phyloP scores from a whole-genome alignment of 805 yeast genomes.

The Cyberlindnera euphorbiiphila region DNA sequence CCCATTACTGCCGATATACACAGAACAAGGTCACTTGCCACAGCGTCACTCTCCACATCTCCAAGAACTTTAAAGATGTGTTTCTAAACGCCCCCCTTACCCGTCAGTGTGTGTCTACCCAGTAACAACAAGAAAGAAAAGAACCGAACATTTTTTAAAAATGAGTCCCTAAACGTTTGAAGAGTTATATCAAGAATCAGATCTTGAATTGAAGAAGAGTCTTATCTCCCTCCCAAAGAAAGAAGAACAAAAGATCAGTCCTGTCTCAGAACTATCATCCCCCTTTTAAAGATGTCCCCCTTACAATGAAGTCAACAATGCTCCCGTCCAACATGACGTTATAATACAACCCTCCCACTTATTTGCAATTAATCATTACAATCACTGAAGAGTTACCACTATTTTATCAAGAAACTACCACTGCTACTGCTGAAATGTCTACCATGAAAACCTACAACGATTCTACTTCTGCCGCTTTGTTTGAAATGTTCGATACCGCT shows the following conservation, averaged over 20 bases:
- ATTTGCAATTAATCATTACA: neutral
- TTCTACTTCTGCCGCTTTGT: slow-evolving; percentile 21
- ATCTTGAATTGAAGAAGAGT: too few species aligned
- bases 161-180: slow-evolving; percentile 12
- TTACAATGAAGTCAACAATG: slow-evolving; percentile 14
- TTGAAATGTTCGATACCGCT: slow-evolving; percentile 27
- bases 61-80: slow-evolving; percentile 21
- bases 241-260: slow-evolving; percentile 6
- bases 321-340: slow-evolving; percentile 28
- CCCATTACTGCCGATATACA: slow-evolving; percentile 19
- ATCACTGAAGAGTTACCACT: slow-evolving; percentile 3
- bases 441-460: slow-evolving; percentile 7
- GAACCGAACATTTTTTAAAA: slow-evolving; percentile 4
- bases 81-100: slow-evolving; percentile 24
- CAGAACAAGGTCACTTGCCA: neutral
- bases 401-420: slow-evolving; percentile 10
- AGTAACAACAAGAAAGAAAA: slow-evolving; percentile 6
- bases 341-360: slow-evolving; percentile 8
- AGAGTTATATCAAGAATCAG: too few species aligned
- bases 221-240: slow-evolving; percentile 1
- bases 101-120: slow-evolving; percentile 4
- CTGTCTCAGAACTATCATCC: slow-evolving; percentile 12
- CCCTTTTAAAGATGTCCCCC: slow-evolving; percentile 24
- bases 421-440: slow-evolving; percentile 8
- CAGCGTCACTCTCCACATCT: slow-evolving; percentile 1